These are phyloP conservation scores for Herpetospermum pedunculosum DNA, from an alignment of 306 rosid genomes.

Conservation along the genomic window DNA sequence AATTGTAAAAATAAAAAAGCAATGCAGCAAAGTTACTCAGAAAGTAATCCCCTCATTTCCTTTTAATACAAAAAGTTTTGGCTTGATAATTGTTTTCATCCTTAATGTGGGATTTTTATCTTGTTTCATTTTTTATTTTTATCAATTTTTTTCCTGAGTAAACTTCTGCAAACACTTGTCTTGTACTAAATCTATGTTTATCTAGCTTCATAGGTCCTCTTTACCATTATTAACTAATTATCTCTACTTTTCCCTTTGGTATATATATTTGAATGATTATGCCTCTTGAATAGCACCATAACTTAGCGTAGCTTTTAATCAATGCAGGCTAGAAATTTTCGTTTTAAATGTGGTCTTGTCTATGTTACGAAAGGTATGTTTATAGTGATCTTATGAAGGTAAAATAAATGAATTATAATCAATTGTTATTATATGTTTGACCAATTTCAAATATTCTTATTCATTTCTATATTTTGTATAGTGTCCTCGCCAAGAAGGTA, in stretches of 20 bases:
- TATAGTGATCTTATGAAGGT: constrained; percentile 7
- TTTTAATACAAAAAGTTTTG: background rate
- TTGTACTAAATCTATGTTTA: background rate
- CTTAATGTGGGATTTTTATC: background rate
- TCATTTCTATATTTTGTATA: too few relatives aligned
- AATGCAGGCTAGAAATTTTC: constrained; percentile 89
- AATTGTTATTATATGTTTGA: too few relatives aligned
- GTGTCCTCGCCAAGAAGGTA: too few relatives aligned
- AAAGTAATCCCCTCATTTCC: background rate
- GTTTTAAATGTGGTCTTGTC: constrained; percentile 88
- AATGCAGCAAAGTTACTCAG: background rate
- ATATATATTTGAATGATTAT: background rate
- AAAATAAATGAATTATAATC: too few relatives aligned
- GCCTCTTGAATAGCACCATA: background rate
- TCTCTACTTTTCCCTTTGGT: background rate
- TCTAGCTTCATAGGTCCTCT: background rate
- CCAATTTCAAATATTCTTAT: too few relatives aligned
- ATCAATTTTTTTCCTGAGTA: background rate
- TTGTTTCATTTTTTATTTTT: background rate
- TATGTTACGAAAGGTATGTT: constrained; percentile 91
- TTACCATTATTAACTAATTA: background rate
- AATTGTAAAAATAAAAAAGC: background rate
- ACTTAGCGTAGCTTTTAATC: constrained; percentile 20
- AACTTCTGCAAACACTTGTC: background rate
- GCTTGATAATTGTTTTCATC: background rate